These are phyloP conservation scores for Rosa chinensis DNA, from an alignment of 306 rosid genomes.

Conservation along the genomic window DNA sequence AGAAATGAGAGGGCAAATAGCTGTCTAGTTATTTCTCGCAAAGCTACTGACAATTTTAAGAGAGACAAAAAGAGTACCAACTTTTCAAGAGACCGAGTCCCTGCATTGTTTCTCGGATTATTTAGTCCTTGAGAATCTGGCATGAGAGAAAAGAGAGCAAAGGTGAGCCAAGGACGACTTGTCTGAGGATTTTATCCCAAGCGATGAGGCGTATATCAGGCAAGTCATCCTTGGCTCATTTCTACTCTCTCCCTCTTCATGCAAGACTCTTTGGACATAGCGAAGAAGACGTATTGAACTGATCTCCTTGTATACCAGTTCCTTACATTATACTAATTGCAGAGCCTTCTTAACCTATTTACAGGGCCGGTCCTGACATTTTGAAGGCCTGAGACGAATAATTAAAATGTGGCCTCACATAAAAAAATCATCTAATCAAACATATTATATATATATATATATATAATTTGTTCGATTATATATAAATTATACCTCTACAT, in stretches of 20 bases:
- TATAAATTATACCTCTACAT: too few species aligned
- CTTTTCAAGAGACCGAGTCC: too few species aligned
- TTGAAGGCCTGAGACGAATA: too few species aligned
- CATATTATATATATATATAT: too few species aligned
- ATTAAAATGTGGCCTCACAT: too few species aligned
- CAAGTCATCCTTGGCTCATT: constrained; percentile 51
- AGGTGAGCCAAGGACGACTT: constrained; percentile 57
- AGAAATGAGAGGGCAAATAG: too few species aligned
- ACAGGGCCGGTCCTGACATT: too few species aligned
- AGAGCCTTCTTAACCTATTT: not conserved
- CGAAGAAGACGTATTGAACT: not conserved
- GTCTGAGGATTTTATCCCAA: constrained; percentile 23
- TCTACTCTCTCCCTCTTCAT: constrained; percentile 35
- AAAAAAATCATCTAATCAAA: too few species aligned
- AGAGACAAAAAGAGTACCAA: too few species aligned
- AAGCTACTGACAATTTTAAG: too few species aligned
- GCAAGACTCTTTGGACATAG: not conserved
- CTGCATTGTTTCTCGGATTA: not conserved
- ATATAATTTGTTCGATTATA: too few species aligned
- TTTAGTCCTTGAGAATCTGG: constrained; percentile 14
- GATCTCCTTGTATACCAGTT: not conserved
- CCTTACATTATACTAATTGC: not conserved
- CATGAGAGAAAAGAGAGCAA: constrained; percentile 37
- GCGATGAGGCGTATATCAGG: constrained; percentile 9
- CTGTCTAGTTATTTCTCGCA: too few species aligned